Conservation (phyloP, 306 rosid species). For the Clitoria ternatea region DNA sequence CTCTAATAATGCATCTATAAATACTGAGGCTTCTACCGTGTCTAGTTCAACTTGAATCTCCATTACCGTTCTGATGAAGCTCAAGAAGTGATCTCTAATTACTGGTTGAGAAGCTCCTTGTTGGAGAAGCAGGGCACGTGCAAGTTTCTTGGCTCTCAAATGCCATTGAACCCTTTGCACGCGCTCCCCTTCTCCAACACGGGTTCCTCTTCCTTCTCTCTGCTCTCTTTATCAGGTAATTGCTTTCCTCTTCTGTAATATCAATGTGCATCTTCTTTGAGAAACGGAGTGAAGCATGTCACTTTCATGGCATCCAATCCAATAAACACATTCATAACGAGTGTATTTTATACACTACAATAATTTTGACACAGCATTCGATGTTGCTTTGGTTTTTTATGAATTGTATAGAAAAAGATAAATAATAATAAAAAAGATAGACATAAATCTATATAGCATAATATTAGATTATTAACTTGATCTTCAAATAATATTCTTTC, state of each 20-base stretch:
- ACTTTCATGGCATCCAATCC: too few species aligned
- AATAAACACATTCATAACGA: too few species aligned
- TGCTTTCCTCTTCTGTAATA: background rate
- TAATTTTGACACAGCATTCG: too few species aligned
- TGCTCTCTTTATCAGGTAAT: background rate
- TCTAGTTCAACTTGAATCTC: slow-evolving; percentile 22
- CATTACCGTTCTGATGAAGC: slow-evolving; percentile 13
- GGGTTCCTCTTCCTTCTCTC: slow-evolving; percentile 44
- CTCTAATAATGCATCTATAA: slow-evolving; percentile 35
- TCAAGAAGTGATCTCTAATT: background rate
- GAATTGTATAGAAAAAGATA: too few species aligned
- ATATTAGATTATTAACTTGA: too few species aligned
- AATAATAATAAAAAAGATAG: too few species aligned
- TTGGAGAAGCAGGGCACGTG: slow-evolving; percentile 99
- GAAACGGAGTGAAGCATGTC: background rate
- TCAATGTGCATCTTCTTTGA: background rate
- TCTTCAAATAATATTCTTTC: too few species aligned
- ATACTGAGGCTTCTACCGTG: slow-evolving; percentile 32
- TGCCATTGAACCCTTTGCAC: slow-evolving; percentile 49
- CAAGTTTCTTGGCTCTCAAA: slow-evolving; percentile 32
- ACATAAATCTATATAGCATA: too few species aligned
- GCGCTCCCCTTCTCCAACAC: slow-evolving; percentile 90
- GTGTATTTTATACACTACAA: too few species aligned
- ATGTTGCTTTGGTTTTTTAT: too few species aligned
- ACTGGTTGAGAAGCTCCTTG: slow-evolving; percentile 65